These are phyloP conservation scores for Symmetrospora coprosmae DNA, from an alignment of 768 basidiomycete genomes.

Conservation along the genomic window DNA sequence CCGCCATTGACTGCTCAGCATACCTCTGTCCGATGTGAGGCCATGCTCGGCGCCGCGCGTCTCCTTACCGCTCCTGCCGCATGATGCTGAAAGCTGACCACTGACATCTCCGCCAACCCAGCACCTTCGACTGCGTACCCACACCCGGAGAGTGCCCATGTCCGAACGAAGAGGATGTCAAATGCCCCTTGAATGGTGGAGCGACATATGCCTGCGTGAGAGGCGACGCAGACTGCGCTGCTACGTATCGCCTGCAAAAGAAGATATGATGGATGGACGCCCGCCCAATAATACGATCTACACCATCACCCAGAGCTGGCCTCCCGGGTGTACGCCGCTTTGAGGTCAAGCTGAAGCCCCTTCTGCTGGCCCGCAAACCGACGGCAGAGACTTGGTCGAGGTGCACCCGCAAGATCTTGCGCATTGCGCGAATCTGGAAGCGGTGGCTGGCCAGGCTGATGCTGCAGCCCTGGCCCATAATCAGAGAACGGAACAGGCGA, in stretches of 20 bases:
- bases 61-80: background rate
- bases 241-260: background rate
- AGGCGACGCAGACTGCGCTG: conserved; percentile 7
- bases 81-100: too few species aligned
- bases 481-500: too few species aligned
- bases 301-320: too few species aligned
- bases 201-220: conserved; percentile 1
- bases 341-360: too few species aligned
- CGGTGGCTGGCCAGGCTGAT: too few species aligned
- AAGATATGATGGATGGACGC: conserved; percentile 7
- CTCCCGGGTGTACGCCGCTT: too few species aligned
- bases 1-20: conserved; percentile 8
- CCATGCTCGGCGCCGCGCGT: background rate
- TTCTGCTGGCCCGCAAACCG: too few species aligned
- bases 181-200: background rate
- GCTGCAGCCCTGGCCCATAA: too few species aligned
- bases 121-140: conserved; percentile 17
- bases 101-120: background rate
- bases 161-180: conserved; percentile 9
- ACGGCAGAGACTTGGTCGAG: too few species aligned
- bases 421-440: too few species aligned
- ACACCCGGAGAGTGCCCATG: conserved; percentile 16
- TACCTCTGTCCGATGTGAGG: conserved; percentile 15
- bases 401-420: too few species aligned
- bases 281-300: too few species aligned